These are phyloP conservation scores for Globisporangium takayamanum DNA, from an alignment of 352 stramenopile species.

Conservation along the genomic window DNA sequence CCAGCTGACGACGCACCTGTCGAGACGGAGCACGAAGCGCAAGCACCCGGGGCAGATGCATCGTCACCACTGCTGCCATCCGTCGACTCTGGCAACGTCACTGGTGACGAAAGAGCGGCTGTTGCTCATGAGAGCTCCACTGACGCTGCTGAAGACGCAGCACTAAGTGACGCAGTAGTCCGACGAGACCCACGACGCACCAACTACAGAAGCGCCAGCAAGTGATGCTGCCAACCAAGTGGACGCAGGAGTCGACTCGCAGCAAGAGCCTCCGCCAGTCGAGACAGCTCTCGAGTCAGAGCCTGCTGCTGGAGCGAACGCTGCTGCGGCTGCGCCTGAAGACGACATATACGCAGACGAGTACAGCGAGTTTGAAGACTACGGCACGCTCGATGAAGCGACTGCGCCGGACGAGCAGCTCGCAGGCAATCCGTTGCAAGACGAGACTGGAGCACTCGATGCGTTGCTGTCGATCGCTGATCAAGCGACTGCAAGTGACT, in stretches of 20 bases:
- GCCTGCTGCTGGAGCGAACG: neutral
- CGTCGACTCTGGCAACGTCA: too few species aligned
- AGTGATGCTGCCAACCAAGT: neutral
- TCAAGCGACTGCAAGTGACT: neutral
- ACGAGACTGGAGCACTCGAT: neutral
- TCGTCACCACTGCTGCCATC: too few species aligned
- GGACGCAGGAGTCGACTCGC: too few species aligned
- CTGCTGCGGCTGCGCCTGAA: conserved; percentile 5
- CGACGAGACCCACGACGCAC: neutral
- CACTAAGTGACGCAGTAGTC: neutral
- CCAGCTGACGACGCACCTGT: neutral
- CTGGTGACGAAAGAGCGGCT: neutral
- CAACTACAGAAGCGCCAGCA: neutral
- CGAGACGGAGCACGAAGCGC: too few species aligned
- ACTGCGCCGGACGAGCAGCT: conserved; percentile 9
- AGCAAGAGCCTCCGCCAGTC: neutral
- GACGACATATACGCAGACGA: conserved; percentile 55
- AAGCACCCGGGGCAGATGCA: too few species aligned
- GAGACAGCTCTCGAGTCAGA: neutral
- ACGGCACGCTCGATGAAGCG: conserved; percentile 28
- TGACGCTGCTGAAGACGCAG: neutral
- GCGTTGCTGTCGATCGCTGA: conserved; percentile 13
- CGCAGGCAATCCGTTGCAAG: neutral
- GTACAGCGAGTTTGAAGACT: conserved; percentile 53
- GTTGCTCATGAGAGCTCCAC: neutral